Evolutionary conservation across 129 eudicot species (phyloP), one percentile per base, ranked within the genome.

Genomic region (Solidago caesia): DNA sequence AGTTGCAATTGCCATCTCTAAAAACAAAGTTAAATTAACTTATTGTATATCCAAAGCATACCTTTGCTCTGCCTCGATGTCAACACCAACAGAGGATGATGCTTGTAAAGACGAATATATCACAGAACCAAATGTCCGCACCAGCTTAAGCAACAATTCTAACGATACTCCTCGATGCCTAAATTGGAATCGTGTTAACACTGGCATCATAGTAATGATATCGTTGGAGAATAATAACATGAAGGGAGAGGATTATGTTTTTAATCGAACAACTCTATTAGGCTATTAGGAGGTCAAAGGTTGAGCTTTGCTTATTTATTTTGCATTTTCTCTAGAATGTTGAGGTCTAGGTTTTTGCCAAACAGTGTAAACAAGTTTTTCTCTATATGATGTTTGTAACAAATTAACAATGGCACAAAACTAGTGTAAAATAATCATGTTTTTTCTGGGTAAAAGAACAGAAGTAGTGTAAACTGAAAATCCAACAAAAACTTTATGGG

Each of bases 21-120:
- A 75, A 73, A 51, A 60, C 15, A 67, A 72, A 33, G 56, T 13
- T 15, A 74, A 42, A 5, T 6, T 1, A 58, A 7, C 14, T 44
- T 5, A 61, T 13, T 14, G 44, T 1, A 73, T 49, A 48, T 77
- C 4, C 3, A 42, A 21, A 48, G 14, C 83, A 70, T 21, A 94
- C 98, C 98, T 94, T 85, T 88, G 92, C 67, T 94, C 98, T 8
- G 97, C 97, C 84, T 94, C 98, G 11, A 94, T 94, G 80, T 94
- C 97, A 33, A 94, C 97, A 46, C 98, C 98, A 65, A 94, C 97
- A 48, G 98, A 77, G 65, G 98, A 74, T 39, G 89, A 77, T 43
- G 96, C 97, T 67, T 96, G 90, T 72, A 88, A 41, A 45, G 97
- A 89, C 16, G 97, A 86, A 81, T 94, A 94, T 63, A 94, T 90